Percentiles rank a stretch among this genome's conserved stretches.
Conservation (phyloP, 208 protist species). For the Eutreptiella sp. region DNA sequence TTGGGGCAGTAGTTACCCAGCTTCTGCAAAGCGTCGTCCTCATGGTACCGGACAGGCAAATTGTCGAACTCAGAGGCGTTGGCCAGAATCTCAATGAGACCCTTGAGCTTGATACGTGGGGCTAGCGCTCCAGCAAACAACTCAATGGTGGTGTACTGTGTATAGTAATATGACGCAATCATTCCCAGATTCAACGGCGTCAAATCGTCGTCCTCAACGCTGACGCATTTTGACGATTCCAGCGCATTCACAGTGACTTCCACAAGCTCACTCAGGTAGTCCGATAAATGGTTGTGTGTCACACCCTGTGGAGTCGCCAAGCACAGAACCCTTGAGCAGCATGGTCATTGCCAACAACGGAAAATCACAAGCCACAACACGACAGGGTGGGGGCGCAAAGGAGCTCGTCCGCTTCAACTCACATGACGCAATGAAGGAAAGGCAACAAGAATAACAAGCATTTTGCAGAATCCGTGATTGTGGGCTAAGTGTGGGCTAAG, state of each 20-base stretch:
- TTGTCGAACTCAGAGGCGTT: conserved; percentile 55
- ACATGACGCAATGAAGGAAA: too few species aligned
- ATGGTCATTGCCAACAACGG: too few species aligned
- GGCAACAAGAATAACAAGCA: too few species aligned
- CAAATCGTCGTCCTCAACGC: conserved; percentile 45
- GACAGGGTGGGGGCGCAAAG: too few species aligned
- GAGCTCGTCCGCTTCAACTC: too few species aligned
- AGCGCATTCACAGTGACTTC: conserved; percentile 61
- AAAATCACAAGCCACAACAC: too few species aligned
- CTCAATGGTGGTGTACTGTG: conserved; percentile 76
- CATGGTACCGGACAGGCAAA: conserved; percentile 55
- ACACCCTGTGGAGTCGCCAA: too few species aligned
- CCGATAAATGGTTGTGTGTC: conserved; percentile 58
- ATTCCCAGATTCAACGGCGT: conserved; percentile 66
- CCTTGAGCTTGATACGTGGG: conserved; percentile 55
- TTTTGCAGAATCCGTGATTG: too few species aligned
- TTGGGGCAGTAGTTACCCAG: too few species aligned
- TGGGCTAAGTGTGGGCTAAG: too few species aligned
- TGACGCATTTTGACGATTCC: conserved; percentile 65
- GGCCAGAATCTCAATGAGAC: conserved; percentile 67
- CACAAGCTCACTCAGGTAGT: conserved; percentile 80
- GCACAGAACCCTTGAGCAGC: too few species aligned
- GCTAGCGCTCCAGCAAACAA: conserved; percentile 57
- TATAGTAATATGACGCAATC: conserved; percentile 73
- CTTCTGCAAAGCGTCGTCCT: conserved; percentile 48